Base-by-base conservation (phyloP, 2,329 filamentous ascomycete genomes). In the Boeremia lycopersici region DNA sequence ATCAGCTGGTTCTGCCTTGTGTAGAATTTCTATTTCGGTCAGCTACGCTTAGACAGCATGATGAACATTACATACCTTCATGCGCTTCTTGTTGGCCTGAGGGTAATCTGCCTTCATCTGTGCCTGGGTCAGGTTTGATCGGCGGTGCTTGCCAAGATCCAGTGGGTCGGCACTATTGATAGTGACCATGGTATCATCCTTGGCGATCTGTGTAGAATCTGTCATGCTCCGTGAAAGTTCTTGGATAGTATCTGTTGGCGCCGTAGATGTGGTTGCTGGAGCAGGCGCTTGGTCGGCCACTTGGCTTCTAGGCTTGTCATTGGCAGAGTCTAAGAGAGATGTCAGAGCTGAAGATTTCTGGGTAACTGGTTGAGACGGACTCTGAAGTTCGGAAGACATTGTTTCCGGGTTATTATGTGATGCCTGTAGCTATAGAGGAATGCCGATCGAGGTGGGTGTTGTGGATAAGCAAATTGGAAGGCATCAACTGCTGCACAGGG, bases 81-180 rank as follows among this genome's bases (percentile, higher is more conserved):
- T 70, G 58, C 69, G 73, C 41, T 62, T 67, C 28, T 68, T 67
- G 55, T 74, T 73, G 26, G 67, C 68, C 47, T 54, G 71, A 23
- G 81, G 81, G 57, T 83, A 76, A 28, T 81, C 78, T 39, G 73
- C 71, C 59, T 78, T 78, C 74, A 83, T 79, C 68, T 81, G 79
- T 44, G 73, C 74, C 52, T 75, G 74, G 31, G 76, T 77, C 33
- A 76, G 61, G 57, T 73, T 66, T 31, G 64, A 59, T 51, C 72
- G 70, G 29, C 65, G 68, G 50, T 73, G 70, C 55, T 69, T 70
- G 10, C 65, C 62, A 33, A 77, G 72, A 41, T 70, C 66, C 31
- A 74, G 69, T n/a, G 76, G 76, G 55, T 78, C 75, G 7, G 52
- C 61, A 15, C 48, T 53, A 31, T 61, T 38, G 26, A 61, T 50